phyloP scores from a whole-genome alignment of 1,284 basidiomycete genomes.

The Trichosporon ovoides region DNA sequence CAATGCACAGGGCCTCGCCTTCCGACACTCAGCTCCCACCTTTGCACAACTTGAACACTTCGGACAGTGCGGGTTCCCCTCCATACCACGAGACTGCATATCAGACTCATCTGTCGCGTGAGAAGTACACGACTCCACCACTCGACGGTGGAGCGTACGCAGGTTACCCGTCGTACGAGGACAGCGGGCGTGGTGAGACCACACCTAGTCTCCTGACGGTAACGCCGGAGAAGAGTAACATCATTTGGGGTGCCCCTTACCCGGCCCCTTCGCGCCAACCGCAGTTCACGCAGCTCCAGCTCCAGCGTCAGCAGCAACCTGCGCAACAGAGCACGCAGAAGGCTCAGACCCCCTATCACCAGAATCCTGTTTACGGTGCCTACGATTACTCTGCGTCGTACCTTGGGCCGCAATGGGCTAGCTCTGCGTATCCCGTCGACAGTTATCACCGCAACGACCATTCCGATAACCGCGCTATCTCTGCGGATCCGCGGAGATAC shows the following conservation, averaged over 20 bases:
- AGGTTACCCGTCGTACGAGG: not conserved
- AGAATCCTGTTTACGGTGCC: not conserved
- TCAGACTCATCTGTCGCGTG: not conserved
- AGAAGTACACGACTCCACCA: not conserved
- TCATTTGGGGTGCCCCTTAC: not conserved
- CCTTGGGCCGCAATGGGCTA: not conserved
- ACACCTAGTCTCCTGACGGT: not conserved
- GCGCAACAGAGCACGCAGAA: not conserved
- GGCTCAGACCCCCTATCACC: not conserved
- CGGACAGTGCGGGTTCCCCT: not conserved
- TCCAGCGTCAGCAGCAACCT: not conserved
- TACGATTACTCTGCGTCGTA: not conserved
- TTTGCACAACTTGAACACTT: not conserved
- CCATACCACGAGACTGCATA: not conserved
- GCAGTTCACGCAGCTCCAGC: not conserved
- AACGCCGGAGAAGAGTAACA: not conserved
- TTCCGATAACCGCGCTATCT: not conserved
- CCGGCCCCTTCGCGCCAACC: not conserved
- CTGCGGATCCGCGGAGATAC: not conserved
- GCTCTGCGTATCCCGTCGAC: not conserved
- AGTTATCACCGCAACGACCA: not conserved
- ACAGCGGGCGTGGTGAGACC: not conserved
- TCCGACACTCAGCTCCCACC: not conserved
- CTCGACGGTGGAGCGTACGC: not conserved
- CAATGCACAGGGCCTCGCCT: not conserved